Percentiles rank a stretch among this genome's conserved stretches.
Evolutionary conservation across 2,329 filamentous ascomycete genomes (phyloP).

Genomic region (Verticillium zaregamsianum): DNA sequence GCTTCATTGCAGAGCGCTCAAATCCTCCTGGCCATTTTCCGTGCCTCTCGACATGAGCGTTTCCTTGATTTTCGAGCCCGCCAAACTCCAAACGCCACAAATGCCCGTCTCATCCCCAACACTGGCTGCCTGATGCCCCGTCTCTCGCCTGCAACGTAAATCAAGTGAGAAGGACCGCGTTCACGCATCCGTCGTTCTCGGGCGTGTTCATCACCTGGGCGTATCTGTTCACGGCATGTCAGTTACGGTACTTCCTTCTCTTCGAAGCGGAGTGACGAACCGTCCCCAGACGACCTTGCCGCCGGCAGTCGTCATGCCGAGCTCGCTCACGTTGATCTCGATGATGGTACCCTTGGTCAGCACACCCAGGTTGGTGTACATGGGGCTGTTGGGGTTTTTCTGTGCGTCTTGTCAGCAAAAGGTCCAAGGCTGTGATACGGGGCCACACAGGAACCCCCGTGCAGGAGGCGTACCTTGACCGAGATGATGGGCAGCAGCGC

Average conservation of each 20-base stretch:
- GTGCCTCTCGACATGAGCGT: neutral
- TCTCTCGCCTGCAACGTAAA: neutral
- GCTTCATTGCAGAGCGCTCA: neutral
- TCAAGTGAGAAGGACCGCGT: constrained; percentile 27
- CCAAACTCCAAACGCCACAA: neutral
- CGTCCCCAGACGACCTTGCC: constrained; percentile 94
- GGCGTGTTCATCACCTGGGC: constrained; percentile 39
- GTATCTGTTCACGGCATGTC: neutral
- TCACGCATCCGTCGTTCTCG: constrained; percentile 43
- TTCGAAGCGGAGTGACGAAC: constrained; percentile 61
- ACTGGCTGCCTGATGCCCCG: neutral
- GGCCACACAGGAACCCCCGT: neutral
- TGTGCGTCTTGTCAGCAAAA: constrained; percentile 64
- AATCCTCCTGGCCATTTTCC: neutral
- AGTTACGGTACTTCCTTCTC: neutral
- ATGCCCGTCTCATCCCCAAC: neutral
- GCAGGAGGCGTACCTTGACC: constrained; percentile 23
- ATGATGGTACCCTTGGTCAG: constrained; percentile 68
- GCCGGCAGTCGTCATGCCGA: constrained; percentile 55
- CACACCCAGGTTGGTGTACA: constrained; percentile 91
- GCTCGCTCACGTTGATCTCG: constrained; percentile 76
- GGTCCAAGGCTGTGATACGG: neutral
- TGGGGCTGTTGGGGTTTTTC: constrained; percentile 63
- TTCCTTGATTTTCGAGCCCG: neutral
- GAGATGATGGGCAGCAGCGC: constrained; percentile 78